Percentiles rank a stretch among this genome's conserved stretches.
Evolutionary conservation across 2,329 filamentous ascomycete genomes (phyloP).

Genomic region (Talaromyces sp.): DNA sequence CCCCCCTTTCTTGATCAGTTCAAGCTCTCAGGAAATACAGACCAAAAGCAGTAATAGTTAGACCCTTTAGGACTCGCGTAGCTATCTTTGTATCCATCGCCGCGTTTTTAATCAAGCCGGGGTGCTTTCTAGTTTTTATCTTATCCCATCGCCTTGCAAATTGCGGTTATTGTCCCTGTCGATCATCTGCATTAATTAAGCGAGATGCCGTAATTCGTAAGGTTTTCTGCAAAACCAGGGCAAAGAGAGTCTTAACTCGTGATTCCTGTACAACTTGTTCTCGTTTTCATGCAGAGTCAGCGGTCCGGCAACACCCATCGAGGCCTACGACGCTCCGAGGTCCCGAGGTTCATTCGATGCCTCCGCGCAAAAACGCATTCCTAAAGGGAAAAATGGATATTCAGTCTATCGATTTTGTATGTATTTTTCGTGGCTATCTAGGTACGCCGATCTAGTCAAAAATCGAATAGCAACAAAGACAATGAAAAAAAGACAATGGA

Average conservation of each 20-base stretch:
- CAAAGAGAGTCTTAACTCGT: not conserved
- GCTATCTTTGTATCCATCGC: not conserved
- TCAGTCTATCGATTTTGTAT: not conserved
- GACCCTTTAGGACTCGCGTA: not conserved
- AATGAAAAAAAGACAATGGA: not conserved
- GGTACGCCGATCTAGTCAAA: not conserved
- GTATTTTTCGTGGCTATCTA: not conserved
- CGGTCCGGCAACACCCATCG: not conserved
- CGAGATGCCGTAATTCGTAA: not conserved
- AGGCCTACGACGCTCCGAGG: not conserved
- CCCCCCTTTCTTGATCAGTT: not conserved
- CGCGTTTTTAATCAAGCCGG: not conserved
- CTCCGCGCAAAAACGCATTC: not conserved
- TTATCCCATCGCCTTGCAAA: not conserved
- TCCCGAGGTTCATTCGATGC: not conserved
- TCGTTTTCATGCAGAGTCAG: not conserved
- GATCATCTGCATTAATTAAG: not conserved
- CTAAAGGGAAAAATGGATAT: not conserved
- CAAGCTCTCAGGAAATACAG: not conserved
- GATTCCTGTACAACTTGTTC: not conserved
- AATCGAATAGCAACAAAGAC: not conserved
- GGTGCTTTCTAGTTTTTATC: not conserved
- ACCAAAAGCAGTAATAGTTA: not conserved
- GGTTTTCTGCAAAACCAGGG: not conserved
- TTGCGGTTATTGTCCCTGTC: not conserved